Evolutionary conservation across 176 grass and related monocot genomes (phyloP).

Genomic region (Zizania latifolia): DNA sequence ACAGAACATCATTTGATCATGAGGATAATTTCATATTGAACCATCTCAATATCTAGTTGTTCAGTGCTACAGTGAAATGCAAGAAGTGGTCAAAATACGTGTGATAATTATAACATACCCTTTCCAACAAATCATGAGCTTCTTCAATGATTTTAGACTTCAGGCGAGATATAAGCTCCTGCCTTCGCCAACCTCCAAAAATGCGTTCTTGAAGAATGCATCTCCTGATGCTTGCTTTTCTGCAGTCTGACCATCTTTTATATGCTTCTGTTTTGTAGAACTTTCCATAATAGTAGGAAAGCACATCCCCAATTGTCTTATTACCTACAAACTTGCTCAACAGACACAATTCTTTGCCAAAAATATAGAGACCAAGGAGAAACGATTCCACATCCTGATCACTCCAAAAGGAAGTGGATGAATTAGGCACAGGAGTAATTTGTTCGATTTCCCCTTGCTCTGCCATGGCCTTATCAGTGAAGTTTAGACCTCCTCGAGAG

Average conservation of each 20-base stretch:
- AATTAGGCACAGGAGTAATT: slow-evolving; percentile 52
- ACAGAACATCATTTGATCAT: slow-evolving; percentile 17
- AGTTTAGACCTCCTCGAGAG: neutral
- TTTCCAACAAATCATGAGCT: slow-evolving; percentile 51
- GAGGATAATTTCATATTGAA: slow-evolving; percentile 14
- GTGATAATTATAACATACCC: slow-evolving; percentile 45
- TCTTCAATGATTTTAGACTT: slow-evolving; percentile 46
- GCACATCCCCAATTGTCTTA: slow-evolving; percentile 59
- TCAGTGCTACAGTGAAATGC: slow-evolving; percentile 2
- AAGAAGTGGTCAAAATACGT: neutral
- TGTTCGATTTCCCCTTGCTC: slow-evolving; percentile 21
- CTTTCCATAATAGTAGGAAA: slow-evolving; percentile 72
- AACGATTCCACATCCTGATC: slow-evolving; percentile 49
- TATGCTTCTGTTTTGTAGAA: slow-evolving; percentile 47
- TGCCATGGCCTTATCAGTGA: neutral
- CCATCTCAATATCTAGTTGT: slow-evolving; percentile 13
- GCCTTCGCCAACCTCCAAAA: slow-evolving; percentile 77
- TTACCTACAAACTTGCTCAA: slow-evolving; percentile 49
- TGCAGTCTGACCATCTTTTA: slow-evolving; percentile 54
- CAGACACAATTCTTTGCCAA: slow-evolving; percentile 67
- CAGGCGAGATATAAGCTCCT: slow-evolving; percentile 67
- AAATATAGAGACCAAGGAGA: slow-evolving; percentile 85
- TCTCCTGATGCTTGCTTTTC: slow-evolving; percentile 52
- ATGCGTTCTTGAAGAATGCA: slow-evolving; percentile 76
- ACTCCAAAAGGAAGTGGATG: slow-evolving; percentile 46